Conservation (phyloP, 2,329 filamentous ascomycete species). For the Fusarium pseudograminearum region DNA sequence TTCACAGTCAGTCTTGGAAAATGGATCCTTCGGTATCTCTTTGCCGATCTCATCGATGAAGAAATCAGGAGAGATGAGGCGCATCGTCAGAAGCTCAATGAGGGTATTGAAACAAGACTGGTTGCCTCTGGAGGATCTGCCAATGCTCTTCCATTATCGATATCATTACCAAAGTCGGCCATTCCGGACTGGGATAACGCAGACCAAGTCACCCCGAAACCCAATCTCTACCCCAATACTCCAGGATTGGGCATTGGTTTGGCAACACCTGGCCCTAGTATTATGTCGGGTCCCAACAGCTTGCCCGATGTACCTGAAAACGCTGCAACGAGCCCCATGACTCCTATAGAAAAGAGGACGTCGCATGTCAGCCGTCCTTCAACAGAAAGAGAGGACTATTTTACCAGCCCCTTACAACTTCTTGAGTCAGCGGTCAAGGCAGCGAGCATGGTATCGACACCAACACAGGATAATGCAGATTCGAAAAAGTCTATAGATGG, state of each 20-base stretch:
- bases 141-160: slow-evolving; percentile 70
- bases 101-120: slow-evolving; percentile 69
- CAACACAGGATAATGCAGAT: slow-evolving; percentile 60
- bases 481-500: slow-evolving; percentile 64
- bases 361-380: slow-evolving; percentile 71
- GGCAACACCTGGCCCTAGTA: slow-evolving; percentile 70
- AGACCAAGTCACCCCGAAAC: slow-evolving; percentile 68
- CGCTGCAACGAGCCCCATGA: slow-evolving; percentile 55
- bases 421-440: slow-evolving; percentile 61
- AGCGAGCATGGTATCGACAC: slow-evolving; percentile 60
- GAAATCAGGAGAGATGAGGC: slow-evolving; percentile 85
- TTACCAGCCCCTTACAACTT: slow-evolving; percentile 71
- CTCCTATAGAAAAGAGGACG: slow-evolving; percentile 65
- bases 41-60: slow-evolving; percentile 88
- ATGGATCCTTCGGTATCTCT: slow-evolving; percentile 94
- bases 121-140: slow-evolving; percentile 57
- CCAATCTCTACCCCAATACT: slow-evolving; percentile 72
- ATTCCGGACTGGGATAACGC: slow-evolving; percentile 54
- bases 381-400: slow-evolving; percentile 79
- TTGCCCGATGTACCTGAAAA: slow-evolving; percentile 64
- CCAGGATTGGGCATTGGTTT: slow-evolving; percentile 83
- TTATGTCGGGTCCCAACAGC: slow-evolving; percentile 43
- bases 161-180: slow-evolving; percentile 57
- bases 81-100: slow-evolving; percentile 76
- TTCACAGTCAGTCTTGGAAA: slow-evolving; percentile 90